phyloP scores from a whole-genome alignment of 495 filamentous ascomycete species.

The Lophiostoma macrostomum region DNA sequence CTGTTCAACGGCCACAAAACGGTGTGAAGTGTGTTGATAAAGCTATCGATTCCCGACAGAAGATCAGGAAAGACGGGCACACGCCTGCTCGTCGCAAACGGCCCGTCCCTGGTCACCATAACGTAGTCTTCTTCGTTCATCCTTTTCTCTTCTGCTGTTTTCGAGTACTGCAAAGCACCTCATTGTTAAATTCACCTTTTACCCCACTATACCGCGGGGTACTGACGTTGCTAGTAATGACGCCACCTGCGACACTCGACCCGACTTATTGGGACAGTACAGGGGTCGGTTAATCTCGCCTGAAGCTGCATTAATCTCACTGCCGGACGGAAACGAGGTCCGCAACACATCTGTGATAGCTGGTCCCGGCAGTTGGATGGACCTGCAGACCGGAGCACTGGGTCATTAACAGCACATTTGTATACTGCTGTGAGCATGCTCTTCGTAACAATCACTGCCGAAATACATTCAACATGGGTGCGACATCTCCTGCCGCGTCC shows the following conservation, averaged over 20 bases:
- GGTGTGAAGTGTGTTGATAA: conserved; percentile 8
- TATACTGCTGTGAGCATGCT: neutral
- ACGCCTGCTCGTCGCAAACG: conserved; percentile 3
- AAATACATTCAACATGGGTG: conserved; percentile 5
- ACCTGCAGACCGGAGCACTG: neutral
- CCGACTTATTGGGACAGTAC: conserved; percentile 1
- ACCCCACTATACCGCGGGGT: too few species aligned
- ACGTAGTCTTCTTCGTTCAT: conserved; percentile 23
- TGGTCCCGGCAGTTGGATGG: conserved; percentile 17
- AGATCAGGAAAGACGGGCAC: too few species aligned
- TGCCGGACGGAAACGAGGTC: conserved; percentile 6
- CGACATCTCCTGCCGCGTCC: neutral
- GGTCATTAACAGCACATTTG: neutral
- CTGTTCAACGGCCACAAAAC: conserved; percentile 24
- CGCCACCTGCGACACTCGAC: neutral
- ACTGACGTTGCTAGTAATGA: neutral
- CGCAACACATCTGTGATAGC: conserved; percentile 12
- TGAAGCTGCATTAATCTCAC: conserved; percentile 5
- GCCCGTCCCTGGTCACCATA: conserved; percentile 2
- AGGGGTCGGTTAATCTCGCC: conserved; percentile 4
- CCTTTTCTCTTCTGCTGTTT: neutral
- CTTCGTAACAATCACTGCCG: neutral
- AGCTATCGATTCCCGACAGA: conserved; percentile 15
- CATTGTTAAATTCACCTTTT: too few species aligned
- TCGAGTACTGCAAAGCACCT: conserved; percentile 4